Percentiles rank a stretch among this genome's conserved stretches.
These are phyloP conservation scores for Haematococcus sp. DNA, from an alignment of 139 green algal genomes.

Conservation along the genomic window DNA sequence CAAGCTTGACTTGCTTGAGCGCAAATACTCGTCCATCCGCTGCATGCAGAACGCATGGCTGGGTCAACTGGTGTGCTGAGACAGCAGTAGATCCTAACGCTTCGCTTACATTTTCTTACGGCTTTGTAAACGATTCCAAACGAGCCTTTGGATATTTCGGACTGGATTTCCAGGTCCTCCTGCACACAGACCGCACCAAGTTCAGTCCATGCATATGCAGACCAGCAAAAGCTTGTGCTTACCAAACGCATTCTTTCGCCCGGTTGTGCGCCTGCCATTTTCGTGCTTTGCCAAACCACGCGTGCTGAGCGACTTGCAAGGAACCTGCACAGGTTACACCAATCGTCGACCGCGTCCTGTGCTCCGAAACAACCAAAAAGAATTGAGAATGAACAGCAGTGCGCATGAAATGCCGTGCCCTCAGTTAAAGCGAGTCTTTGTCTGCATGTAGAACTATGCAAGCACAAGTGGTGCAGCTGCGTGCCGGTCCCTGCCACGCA, in stretches of 20 bases:
- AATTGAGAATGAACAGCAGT: no score
- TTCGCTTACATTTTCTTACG: conserved; percentile 16
- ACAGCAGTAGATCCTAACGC: not conserved
- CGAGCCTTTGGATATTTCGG: conserved; percentile 54
- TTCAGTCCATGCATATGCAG: no score
- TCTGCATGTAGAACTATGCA: no score
- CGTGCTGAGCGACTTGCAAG: no score
- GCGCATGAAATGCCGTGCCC: no score
- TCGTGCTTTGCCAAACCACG: no score
- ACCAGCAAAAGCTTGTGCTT: not conserved
- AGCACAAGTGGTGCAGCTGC: not conserved
- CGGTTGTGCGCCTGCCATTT: no score
- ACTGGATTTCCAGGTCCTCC: conserved; percentile 50
- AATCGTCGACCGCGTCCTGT: no score
- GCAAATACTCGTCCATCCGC: conserved; percentile 55
- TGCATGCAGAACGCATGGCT: conserved; percentile 15
- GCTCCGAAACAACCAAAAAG: no score
- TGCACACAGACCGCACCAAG: not conserved
- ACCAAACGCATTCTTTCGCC: no score
- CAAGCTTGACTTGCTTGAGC: conserved; percentile 67
- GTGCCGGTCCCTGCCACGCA: conserved; percentile 18
- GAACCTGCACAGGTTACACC: no score
- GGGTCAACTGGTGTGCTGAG: not conserved
- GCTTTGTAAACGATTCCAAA: conserved; percentile 64
- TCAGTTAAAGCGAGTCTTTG: no score